Base-by-base conservation (phyloP, 2,329 filamentous ascomycete genomes). In the Diaporthe longicolla region DNA sequence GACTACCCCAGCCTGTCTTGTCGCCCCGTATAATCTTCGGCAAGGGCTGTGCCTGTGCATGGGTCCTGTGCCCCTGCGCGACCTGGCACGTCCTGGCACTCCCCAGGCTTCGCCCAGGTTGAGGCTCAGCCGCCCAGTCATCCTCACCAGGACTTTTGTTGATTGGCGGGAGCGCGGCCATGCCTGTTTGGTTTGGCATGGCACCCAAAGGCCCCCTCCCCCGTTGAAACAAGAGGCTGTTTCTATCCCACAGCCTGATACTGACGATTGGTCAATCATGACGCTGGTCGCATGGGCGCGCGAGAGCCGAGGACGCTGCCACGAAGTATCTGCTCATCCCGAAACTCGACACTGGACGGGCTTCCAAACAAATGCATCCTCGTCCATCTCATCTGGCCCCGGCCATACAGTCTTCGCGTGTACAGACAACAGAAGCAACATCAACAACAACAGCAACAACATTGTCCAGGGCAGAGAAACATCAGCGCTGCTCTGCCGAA, bases 171-270 rank as follows among this genome's bases (percentile, higher is more conserved):
- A 32, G 43, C 13, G 63, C 50, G 61, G 72, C 73, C 73, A 75
- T 73, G 76, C 76, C 73, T 73, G 80, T 81, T 79, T 82, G 79
- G 81, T 81, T 81, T 81, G 80, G 78, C 78, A 66, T 81, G 80
- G 78, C 78, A 66, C 48, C 45, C 61, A 45, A 66, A 10, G 43
- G 26, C 48, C 63, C 32, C 48, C 63, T 21, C 63, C 73, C 71
- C 76, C 77, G 75, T 82, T 80, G 80, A 83, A 83, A 82, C 82
- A 80, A 78, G 78, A 79, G 71, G 71, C 77, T 80, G 79, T 82
- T 82, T 82, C 78, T 78, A 69, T 73, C 75, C 40, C 37, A 45
- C 54, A 61, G 70, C 55, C 40, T 52, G 32, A 37, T 43, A 55
- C 26, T 50, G 21, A 40, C 50, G 11, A 50, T 73, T 48, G 63